These are phyloP conservation scores for Chytriomyces confervae DNA, from an alignment of 192 early-diverging fungal species.

Conservation along the genomic window DNA sequence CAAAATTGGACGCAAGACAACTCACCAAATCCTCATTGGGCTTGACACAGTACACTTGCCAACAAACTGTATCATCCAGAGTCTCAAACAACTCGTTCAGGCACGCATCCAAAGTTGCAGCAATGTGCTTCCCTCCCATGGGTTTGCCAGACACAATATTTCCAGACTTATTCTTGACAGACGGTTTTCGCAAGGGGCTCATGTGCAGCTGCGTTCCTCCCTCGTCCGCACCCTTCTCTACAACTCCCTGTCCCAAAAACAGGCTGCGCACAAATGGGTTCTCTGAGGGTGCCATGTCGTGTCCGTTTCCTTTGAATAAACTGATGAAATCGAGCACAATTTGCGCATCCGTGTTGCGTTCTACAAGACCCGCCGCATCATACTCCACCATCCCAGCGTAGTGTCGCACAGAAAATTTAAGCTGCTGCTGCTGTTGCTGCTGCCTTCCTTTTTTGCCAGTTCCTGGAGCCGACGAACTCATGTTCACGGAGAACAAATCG, in stretches of 20 bases:
- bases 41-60: conserved; percentile 83
- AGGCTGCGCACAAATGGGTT: conserved; percentile 78
- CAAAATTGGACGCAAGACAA: not conserved
- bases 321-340: conserved; percentile 82
- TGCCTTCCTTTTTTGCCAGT: conserved; percentile 1
- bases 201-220: conserved; percentile 78
- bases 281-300: conserved; percentile 55
- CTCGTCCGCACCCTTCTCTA: conserved; percentile 59
- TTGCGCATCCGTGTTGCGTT: conserved; percentile 71
- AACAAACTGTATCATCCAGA: conserved; percentile 75
- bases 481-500: conserved; percentile 25
- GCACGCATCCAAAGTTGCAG: conserved; percentile 49
- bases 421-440: conserved; percentile 9
- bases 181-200: conserved; percentile 74
- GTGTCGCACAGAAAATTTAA: conserved; percentile 78
- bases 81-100: conserved; percentile 74
- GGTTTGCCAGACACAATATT: conserved; percentile 34
- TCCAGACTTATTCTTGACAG: conserved; percentile 56
- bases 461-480: conserved; percentile 17
- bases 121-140: conserved; percentile 32
- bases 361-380: conserved; percentile 77
- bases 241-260: conserved; percentile 73
- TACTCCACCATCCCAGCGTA: conserved; percentile 77
- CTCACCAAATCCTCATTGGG: conserved; percentile 63
- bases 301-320: conserved; percentile 68